Evolutionary conservation across 2,329 filamentous ascomycete genomes (phyloP).

Genomic region (Aspergillus viridinutans): DNA sequence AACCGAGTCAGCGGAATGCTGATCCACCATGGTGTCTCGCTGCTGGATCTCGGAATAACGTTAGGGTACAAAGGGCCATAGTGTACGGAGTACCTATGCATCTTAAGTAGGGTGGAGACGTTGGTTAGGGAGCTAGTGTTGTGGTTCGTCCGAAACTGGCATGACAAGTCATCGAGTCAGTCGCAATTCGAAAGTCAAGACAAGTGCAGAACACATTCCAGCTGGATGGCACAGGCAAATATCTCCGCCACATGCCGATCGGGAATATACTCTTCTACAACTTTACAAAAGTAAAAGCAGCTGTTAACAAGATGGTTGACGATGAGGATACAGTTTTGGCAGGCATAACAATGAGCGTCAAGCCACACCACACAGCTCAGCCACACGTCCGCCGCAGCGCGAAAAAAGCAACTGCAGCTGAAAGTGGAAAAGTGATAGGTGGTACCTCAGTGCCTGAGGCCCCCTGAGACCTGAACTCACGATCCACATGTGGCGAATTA

Average conservation of each 20-base stretch:
- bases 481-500: slow-evolving; percentile 7
- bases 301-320: neutral
- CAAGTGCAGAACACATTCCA: neutral
- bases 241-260: neutral
- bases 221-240: neutral
- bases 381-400: neutral
- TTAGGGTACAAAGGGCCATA: neutral
- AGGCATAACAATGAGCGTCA: neutral
- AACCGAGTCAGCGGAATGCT: slow-evolving; percentile 5
- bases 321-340: neutral
- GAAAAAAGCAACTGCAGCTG: neutral
- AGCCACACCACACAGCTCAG: neutral
- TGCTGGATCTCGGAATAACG: slow-evolving; percentile 8
- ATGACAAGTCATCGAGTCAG: neutral
- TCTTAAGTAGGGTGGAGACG: neutral
- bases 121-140: neutral
- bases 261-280: neutral
- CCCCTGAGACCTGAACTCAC: neutral
- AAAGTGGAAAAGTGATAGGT: neutral
- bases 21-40: slow-evolving; percentile 2
- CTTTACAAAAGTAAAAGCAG: neutral
- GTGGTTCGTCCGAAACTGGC: neutral
- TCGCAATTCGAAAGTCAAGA: neutral
- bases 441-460: neutral
- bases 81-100: too few species aligned